Base-by-base conservation (phyloP, 2,329 filamentous ascomycete species). In the Aspergillus ochraceoroseus region DNA sequence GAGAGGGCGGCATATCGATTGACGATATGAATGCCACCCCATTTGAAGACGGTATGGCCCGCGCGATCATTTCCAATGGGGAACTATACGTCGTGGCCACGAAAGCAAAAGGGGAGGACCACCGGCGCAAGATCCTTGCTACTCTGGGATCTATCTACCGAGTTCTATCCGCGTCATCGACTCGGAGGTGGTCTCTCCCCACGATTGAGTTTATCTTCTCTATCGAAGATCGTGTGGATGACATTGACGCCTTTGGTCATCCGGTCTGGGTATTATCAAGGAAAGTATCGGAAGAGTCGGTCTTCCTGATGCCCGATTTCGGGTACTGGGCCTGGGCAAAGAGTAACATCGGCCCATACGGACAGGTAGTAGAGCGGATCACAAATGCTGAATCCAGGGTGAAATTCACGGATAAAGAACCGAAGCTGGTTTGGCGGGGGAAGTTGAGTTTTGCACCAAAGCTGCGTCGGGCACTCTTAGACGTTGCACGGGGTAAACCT, bases 301-400 rank as follows among this genome's bases (percentile, higher is more conserved):
- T 66, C 32, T 74, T 71, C 71, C 56, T 74, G n/a, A 73, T 74
- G 48, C 71, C 72, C 0, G 72, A 75, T 47, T 75, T 74, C 52
- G 71, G 70, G 33, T 73, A 68, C 54, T 75, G 70, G 68, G 63
- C 65, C 4, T 73, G 69, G 70, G 67, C 43, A 0, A 43, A 54
- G 3, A 64, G 61, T 32, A 51, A 52, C 5, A 60, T 65, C 25
- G 62, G 62, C 1, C 61, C 63, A 0, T 65, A 57, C 32, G 55
- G 60, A 35, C 57, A 65, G 32, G 61, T 65, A 4, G 61, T 64
- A 5, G 52, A 60, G 12, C 44, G 56, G 19, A 44, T 47, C 7
- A 13, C 46, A 2, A 61, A 58, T 14, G 13, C 20, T n/a, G 32
- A 35, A 27, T 27, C 25, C 25, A 5, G 13, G 25, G 4, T 20